Base-by-base conservation (phyloP, 176 grass and related monocot genomes). In the Oryza officinalis region DNA sequence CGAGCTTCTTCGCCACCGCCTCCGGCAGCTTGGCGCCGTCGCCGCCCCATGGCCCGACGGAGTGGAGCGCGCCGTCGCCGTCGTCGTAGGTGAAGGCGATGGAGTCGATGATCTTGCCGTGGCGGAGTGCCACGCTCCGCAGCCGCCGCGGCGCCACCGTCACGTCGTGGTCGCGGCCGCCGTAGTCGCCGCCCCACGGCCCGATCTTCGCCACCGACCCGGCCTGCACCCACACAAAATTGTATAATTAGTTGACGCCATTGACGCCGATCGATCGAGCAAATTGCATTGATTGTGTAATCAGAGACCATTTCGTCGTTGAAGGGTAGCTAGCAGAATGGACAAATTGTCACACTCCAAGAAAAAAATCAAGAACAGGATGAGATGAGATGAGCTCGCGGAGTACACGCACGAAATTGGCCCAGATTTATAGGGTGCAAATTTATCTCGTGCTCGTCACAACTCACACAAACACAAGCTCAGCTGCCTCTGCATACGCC, bases 131-230 rank as follows among this genome's bases (percentile, higher is more conserved):
- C 18, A 85, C 43, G 65, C 35, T 85, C 65, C 69, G 64, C 47
- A 85, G 74, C 74, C 74, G 74, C 65, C 11, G 74, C 65, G 74
- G 83, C 83, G 74, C 83, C 83, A 71, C 74, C 35, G 74, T 63
- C 47, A 85, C n/a, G 83, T 85, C 83, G 74, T 23, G 38, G 47
- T 49, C 12, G 35, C 9, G 13, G 3, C 83, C 83, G 49, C 25
- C 47, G 57, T 61, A 61, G 20, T 71, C 27, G 18, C 83, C 83
- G 49, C 83, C 83, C 83, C 83, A 85, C 65, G 74, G 23, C 35
- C 83, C 83, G 8, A 85, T 18, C 83, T 85, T 85, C 49, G 69
- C 83, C 83, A 71, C 25, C n/a, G 74, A 59, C 8, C 65, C 18
- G 8, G 4, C 20, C 74, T 85, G 83, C 74, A 2, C 32, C 1